Evolutionary conservation across 768 basidiomycete genomes (phyloP), one percentile per base, ranked within the genome.

Genomic region (Podaxis rugospora): DNA sequence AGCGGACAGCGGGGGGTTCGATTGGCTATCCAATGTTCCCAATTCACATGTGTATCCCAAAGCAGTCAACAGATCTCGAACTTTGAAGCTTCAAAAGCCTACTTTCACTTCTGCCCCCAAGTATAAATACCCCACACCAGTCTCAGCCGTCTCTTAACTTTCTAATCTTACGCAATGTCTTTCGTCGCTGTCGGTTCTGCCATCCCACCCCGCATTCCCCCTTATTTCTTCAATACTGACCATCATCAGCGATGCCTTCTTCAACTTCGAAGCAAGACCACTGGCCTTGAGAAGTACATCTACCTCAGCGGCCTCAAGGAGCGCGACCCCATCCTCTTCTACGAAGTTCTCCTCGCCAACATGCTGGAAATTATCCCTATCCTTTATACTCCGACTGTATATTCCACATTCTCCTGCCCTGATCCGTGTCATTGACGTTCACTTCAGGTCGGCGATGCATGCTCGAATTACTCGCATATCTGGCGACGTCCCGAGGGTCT

Each of bases 301-400:
- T 90, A 84, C 70, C 80, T 91, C 62, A 81, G 79, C 40, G 80
- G 80, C 9, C 78, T 91, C 67, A 83, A 89, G 65, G 77, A 80
- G 36, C 80, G 85, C 62, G 84, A 90, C 66, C 73, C 83, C 28
- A 77, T 80, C 53, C 75, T 90, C 13, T 92, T 90, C 18, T 44
- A 44, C 18, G 42, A 44, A 18, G 42, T 44, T 18, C 42, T 44
- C 42, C 42, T 44, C n/a, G 42, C 42, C 42, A 44, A 44, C 18
- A n/a, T 44, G 42, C 42, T 44, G 68, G 86, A 85, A 71, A 75
- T 89, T 47, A 77, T 85, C 21, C 89, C 89, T 13, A 81, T 91
- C 61, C 72, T 91, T 35, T 91, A 90, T 71, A 91, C 89, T 5
- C 89, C 89, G 4, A 89, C 87, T 63, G 88, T 88, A 66, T 51